Evolutionary conservation across 2,329 filamentous ascomycete genomes (phyloP), one percentile per base, ranked within the genome.

Genomic region (Fusarium oxysporum): DNA sequence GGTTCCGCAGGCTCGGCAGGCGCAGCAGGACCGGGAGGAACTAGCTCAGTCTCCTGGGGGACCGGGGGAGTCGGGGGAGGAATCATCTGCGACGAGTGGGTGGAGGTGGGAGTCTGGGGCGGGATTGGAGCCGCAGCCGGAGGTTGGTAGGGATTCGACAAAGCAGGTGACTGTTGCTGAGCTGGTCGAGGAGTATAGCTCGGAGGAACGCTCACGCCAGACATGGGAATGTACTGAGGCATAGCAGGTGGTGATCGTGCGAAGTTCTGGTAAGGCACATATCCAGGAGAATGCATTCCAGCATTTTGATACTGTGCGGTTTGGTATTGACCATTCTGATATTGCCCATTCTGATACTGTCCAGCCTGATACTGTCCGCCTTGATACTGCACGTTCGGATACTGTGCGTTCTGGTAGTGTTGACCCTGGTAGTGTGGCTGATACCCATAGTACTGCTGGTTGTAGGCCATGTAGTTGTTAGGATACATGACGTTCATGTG

Each of bases 61-160:
- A 85, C 85, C 6, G 84, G 83, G 32, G 87, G 86, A 21, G 86
- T 88, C 72, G 83, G 82, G 14, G 86, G 82, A 67, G 82, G 80
- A 32, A 81, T 77, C 72, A 80, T 75, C 69, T 83, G 80, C 7
- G 85, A 84, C 12, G 86, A 86, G 62, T 86, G 84, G 23, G 86
- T 86, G 21, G 88, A 89, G 8, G 86, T 86, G 8, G 88, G 88
- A 14, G 88, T 88, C 37, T 86, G 85, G 25, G 86, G 82, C 62
- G 82, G 82, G 44, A 84, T 78, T 23, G 85, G 81, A 61, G 83
- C 80, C 32, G 85, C 80, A 35, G 83, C 81, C 79, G 89, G 82
- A 78, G 87, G 83, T 78, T 90, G 86, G 82, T 90, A 86, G 70
- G 91, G 83, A 63, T 90, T 86, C 60, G 88, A 85, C 80, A 89